These are phyloP conservation scores for Tylopilus subfusipes DNA, from an alignment of 768 basidiomycete genomes.

Conservation along the genomic window DNA sequence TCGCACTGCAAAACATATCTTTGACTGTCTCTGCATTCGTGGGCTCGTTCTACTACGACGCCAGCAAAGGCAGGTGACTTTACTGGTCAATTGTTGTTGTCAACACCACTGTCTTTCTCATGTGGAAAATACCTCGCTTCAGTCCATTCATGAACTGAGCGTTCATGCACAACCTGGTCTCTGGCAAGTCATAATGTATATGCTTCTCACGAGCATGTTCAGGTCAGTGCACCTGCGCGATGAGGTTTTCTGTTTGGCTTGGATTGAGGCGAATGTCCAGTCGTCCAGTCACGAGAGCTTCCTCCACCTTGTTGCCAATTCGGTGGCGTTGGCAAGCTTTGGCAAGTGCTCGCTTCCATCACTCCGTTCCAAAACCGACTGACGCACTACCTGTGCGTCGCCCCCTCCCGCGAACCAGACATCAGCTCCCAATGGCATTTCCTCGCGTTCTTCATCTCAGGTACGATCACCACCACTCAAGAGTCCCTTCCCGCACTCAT, in stretches of 20 bases:
- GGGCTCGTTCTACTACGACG: constrained; percentile 62
- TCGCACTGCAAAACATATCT: constrained; percentile 28
- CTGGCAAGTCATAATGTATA: constrained; percentile 68
- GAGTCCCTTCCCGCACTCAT: neutral
- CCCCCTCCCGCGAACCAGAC: constrained; percentile 50
- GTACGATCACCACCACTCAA: constrained; percentile 33
- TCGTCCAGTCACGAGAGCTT: constrained; percentile 67
- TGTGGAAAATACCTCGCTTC: constrained; percentile 72
- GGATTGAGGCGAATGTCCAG: neutral
- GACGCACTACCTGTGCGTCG: constrained; percentile 48
- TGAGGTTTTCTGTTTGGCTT: neutral
- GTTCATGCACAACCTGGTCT: constrained; percentile 80
- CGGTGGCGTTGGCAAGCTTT: constrained; percentile 79
- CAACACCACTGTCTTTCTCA: constrained; percentile 66
- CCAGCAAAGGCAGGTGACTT: constrained; percentile 66
- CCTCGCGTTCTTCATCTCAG: constrained; percentile 75
- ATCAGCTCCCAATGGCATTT: constrained; percentile 74
- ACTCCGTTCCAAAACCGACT: neutral
- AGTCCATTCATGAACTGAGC: constrained; percentile 58
- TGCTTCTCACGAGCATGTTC: constrained; percentile 79
- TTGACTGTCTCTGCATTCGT: constrained; percentile 47
- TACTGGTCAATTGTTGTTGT: constrained; percentile 72
- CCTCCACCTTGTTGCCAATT: constrained; percentile 72
- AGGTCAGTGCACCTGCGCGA: constrained; percentile 50
- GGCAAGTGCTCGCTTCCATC: constrained; percentile 45